Conservation (phyloP, 768 basidiomycete species). For the Phallus indusiatus region DNA sequence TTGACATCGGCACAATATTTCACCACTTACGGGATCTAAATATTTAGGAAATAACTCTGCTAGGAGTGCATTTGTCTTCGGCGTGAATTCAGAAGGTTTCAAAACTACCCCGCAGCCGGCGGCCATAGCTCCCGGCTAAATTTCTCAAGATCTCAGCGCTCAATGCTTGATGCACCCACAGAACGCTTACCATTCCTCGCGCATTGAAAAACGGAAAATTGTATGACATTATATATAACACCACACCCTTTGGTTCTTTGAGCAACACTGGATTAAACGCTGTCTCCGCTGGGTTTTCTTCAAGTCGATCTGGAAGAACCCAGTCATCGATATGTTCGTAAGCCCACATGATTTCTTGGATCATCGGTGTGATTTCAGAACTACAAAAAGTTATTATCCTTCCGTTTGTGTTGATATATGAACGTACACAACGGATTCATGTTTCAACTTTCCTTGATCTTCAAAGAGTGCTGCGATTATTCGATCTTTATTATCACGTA, state of each 20-base stretch:
- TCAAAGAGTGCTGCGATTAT: constrained; percentile 11
- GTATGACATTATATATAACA: constrained; percentile 17
- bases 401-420: too few species aligned
- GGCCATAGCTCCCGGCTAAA: constrained; percentile 18
- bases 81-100: constrained; percentile 20
- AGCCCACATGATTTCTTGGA: constrained; percentile 18
- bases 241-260: constrained; percentile 20
- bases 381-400: neutral
- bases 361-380: constrained; percentile 17
- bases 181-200: neutral
- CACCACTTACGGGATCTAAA: constrained; percentile 14
- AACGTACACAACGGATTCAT: constrained; percentile 14
- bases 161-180: too few species aligned
- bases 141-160: neutral
- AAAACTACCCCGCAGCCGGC: constrained; percentile 18
- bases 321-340: constrained; percentile 20
- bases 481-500: constrained; percentile 15
- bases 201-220: constrained; percentile 14
- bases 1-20: neutral
- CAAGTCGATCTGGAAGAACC: constrained; percentile 17
- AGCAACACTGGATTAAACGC: constrained; percentile 16
- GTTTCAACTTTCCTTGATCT: constrained; percentile 14
- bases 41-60: constrained; percentile 18
- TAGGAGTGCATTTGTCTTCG: constrained; percentile 12
- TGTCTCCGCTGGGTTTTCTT: constrained; percentile 12